Conservation (phyloP, 148 eudicot species). For the Rhododendron ovatum region DNA sequence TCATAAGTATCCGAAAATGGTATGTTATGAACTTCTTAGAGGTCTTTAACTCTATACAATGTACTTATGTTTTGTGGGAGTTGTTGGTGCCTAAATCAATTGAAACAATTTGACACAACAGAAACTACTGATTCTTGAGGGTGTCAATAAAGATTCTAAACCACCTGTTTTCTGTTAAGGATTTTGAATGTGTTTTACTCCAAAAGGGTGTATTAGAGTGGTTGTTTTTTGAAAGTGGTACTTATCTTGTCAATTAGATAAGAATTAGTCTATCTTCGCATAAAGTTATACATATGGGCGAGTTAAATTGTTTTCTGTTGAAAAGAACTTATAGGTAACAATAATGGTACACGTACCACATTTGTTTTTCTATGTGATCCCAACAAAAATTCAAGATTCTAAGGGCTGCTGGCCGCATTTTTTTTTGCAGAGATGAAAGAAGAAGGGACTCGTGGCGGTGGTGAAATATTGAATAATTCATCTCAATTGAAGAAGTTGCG, state of each 20-base stretch:
- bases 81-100: not conserved
- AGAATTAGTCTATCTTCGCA: too few relatives aligned
- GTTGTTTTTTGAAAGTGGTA: not conserved
- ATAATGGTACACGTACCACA: not conserved
- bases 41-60: not conserved
- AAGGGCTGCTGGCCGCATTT: not conserved
- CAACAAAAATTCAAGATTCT: not conserved
- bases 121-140: not conserved
- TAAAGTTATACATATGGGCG: not conserved
- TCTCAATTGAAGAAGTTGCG: not conserved
- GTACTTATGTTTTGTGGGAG: not conserved
- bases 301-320: not conserved
- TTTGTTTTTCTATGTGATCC: not conserved
- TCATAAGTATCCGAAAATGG: constrained; percentile 21
- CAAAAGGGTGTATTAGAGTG: not conserved
- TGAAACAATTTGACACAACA: not conserved
- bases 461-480: not conserved
- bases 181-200: not conserved
- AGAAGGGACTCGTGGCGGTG: not conserved
- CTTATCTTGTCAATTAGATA: not conserved
- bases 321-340: not conserved
- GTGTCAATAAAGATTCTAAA: not conserved
- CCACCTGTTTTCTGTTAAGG: not conserved
- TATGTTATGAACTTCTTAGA: not conserved
- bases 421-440: not conserved